These are phyloP conservation scores for Linnemannia hyalina DNA, from an alignment of 192 early-diverging fungal genomes.

Conservation along the genomic window DNA sequence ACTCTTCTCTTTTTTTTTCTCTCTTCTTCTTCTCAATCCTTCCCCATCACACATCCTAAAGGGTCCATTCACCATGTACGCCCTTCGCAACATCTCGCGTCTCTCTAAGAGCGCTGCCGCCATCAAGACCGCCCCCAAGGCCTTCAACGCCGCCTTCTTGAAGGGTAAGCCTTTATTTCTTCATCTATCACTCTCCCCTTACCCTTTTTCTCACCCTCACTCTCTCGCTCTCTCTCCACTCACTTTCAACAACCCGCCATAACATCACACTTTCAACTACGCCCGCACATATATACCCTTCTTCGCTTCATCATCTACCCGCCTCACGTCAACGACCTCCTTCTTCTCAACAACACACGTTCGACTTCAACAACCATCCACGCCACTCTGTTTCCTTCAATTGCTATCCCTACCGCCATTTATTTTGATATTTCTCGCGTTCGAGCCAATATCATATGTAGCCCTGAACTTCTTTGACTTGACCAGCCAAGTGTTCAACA, in stretches of 20 bases:
- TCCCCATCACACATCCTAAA: constrained; percentile 14
- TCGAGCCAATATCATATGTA: constrained; percentile 1
- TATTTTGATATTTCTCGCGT: constrained; percentile 2
- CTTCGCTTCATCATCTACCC: background rate
- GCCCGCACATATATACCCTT: background rate
- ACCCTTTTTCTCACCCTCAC: background rate
- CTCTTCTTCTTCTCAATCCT: constrained; percentile 25
- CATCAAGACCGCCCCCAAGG: constrained; percentile 54
- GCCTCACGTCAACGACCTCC: background rate
- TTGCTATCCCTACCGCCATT: background rate
- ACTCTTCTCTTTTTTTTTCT: background rate
- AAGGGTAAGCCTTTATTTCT: constrained; percentile 38
- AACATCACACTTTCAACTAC: background rate
- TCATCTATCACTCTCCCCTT: background rate
- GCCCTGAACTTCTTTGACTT: background rate
- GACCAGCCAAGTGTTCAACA: background rate
- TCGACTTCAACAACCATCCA: background rate
- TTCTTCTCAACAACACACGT: background rate
- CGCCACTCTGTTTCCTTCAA: background rate
- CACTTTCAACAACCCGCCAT: background rate
- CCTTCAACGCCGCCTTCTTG: constrained; percentile 53
- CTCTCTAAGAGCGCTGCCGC: constrained; percentile 54
- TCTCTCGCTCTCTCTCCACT: background rate
- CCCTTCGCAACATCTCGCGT: constrained; percentile 56
- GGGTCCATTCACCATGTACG: constrained; percentile 34